Evolutionary conservation across 1,139 yeast genomes (phyloP).

Genomic region (Arxiozyma bovina): DNA sequence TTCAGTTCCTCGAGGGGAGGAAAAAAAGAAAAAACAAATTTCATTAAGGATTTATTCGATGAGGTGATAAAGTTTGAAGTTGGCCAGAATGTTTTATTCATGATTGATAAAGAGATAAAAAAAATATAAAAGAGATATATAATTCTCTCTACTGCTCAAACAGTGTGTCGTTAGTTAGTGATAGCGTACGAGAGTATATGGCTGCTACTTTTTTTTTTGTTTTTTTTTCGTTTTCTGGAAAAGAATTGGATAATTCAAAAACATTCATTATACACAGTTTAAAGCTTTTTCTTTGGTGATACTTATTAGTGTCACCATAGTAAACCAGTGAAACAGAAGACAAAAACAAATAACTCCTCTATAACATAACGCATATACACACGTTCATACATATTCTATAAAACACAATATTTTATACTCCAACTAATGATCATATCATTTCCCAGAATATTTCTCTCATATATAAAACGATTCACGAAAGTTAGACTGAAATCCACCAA

Average conservation of each 20-base stretch:
- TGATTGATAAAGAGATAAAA: no score
- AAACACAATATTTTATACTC: no score
- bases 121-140: no score
- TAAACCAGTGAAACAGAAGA: no score
- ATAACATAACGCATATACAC: no score
- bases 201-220: neutral
- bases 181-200: neutral
- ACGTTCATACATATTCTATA: no score
- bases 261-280: neutral
- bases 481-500: conserved; percentile 1
- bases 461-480: neutral
- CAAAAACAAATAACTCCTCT: no score
- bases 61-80: neutral
- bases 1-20: no score
- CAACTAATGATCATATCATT: neutral
- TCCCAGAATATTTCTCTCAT: neutral
- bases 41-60: neutral
- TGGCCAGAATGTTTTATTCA: no score
- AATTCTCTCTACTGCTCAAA: neutral
- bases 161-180: no score
- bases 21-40: no score
- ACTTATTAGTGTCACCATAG: neutral
- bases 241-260: neutral
- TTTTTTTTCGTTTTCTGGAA: no score
- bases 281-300: neutral